Evolutionary conservation across 2,329 filamentous ascomycete genomes (phyloP), one percentile per base, ranked within the genome.

Genomic region (Trichoderma citrinoviride): DNA sequence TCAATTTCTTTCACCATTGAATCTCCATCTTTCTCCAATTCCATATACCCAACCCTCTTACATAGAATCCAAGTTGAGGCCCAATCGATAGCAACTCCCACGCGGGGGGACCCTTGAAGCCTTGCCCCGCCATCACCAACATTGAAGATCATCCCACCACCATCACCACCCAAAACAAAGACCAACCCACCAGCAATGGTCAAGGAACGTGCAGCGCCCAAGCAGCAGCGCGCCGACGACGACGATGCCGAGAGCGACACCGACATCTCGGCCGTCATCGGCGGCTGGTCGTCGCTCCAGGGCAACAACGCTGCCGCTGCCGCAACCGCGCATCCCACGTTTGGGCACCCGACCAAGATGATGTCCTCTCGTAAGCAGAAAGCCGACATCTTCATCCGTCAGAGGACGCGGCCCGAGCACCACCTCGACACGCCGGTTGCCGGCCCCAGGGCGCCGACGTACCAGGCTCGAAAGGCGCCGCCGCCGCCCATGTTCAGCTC

Each of bases 321-420:
- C 67, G 67, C 19, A 66, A 67, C 70, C 60, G 67, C 43, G 70
- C 53, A 68, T 57, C 73, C 76, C 60, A 71, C 73, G 19, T 76
- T 78, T 68, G 75, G 77, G 2, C 79, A 80, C 62, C 74, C 78
- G 46, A 73, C 73, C 55, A 80, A 80, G 71, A 77, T 82, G 70
- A 73, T 80, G 71, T 82, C 81, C 47, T 80, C 79, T 71, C 80
- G 82, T 72, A 83, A 85, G 71, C 82, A 84, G 71, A 83, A 83
- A 73, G 83, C 84, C 65, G 79, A 81, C 70, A 74, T 85, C 64
- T 87, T 87, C 72, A 80, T 84, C 60, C 80, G 82, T 68, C 81
- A 81, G 53, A 83, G 79, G 72, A 82, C 77, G 57, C 80, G 84
- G 2, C 85, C 85, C 1, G 85, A 87, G 71, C 83, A 85, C 69